Conservation (phyloP, 148 eudicot genomes). For the Tetragonia tetragonoides region DNA sequence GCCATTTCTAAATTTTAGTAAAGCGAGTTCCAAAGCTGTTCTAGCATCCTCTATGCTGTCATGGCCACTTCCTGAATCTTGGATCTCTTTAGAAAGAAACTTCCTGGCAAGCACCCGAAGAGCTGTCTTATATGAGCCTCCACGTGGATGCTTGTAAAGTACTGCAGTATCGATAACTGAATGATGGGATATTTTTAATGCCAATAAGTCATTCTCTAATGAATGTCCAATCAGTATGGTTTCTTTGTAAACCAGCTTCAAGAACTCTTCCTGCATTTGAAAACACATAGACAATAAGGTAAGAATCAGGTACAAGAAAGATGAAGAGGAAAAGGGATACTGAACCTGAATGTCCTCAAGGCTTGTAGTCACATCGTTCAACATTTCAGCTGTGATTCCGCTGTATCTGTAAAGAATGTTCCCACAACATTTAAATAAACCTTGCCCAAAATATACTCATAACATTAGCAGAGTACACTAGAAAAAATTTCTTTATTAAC, state of each 20-base stretch:
- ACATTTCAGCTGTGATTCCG: constrained; percentile 88
- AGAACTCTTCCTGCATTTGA: constrained; percentile 68
- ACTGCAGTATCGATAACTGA: constrained; percentile 87
- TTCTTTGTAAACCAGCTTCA: constrained; percentile 71
- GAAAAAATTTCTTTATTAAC: not conserved
- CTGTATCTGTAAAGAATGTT: constrained; percentile 54
- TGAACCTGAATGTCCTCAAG: constrained; percentile 85
- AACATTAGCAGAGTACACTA: not conserved
- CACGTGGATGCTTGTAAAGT: constrained; percentile 84
- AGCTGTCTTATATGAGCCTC: constrained; percentile 78
- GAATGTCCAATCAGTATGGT: constrained; percentile 93
- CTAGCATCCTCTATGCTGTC: constrained; percentile 97
- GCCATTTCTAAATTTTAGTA: constrained; percentile 77
- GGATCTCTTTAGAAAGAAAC: constrained; percentile 82
- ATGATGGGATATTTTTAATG: constrained; percentile 71
- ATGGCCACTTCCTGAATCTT: constrained; percentile 85
- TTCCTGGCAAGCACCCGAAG: constrained; percentile 76
- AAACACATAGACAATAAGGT: constrained; percentile 3
- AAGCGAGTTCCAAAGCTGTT: constrained; percentile 81
- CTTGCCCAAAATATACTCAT: not conserved
- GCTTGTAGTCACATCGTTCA: constrained; percentile 73
- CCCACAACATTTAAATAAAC: not conserved
- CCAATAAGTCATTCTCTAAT: constrained; percentile 85
- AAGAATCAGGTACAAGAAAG: constrained; percentile 7
- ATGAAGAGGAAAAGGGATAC: not conserved